Evolutionary conservation across 208 protist species (phyloP).

Genomic region (Trypanosoma theileri): DNA sequence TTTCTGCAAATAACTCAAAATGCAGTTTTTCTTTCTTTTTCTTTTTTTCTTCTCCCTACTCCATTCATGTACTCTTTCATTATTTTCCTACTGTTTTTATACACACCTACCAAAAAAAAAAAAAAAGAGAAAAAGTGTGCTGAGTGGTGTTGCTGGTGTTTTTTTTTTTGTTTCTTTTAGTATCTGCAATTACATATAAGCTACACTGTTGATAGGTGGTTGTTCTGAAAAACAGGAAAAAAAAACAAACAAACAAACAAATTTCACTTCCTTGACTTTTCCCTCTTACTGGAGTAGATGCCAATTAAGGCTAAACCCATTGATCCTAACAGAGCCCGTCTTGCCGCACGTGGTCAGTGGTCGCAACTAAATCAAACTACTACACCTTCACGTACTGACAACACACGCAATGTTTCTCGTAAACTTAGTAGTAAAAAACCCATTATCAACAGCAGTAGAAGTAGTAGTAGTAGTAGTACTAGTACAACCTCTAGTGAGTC

Average conservation of each 20-base stretch:
- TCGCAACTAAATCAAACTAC: not conserved
- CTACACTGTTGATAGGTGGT: not conserved
- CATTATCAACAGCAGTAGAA: not conserved
- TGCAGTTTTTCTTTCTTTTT: not conserved
- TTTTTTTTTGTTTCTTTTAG: not conserved
- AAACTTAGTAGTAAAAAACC: too few species aligned
- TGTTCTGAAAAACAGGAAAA: not conserved
- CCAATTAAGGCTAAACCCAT: slow-evolving; percentile 79
- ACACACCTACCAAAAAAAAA: slow-evolving; percentile 2
- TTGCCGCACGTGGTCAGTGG: slow-evolving; percentile 59
- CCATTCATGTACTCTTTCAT: not conserved
- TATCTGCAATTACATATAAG: not conserved
- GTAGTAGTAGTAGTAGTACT: slow-evolving; percentile 31
- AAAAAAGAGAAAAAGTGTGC: not conserved
- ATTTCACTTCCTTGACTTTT: not conserved
- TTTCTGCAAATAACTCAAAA: too few species aligned
- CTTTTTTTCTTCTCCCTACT: not conserved
- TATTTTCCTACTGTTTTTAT: not conserved
- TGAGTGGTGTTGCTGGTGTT: not conserved
- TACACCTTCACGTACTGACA: too few species aligned
- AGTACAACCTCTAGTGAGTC: slow-evolving; percentile 32
- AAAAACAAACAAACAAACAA: too few species aligned
- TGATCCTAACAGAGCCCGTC: slow-evolving; percentile 48
- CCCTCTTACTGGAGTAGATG: slow-evolving; percentile 30
- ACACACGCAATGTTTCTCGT: not conserved